phyloP scores from a whole-genome alignment of 495 filamentous ascomycete genomes.

The Parachaetomium inaequale region DNA sequence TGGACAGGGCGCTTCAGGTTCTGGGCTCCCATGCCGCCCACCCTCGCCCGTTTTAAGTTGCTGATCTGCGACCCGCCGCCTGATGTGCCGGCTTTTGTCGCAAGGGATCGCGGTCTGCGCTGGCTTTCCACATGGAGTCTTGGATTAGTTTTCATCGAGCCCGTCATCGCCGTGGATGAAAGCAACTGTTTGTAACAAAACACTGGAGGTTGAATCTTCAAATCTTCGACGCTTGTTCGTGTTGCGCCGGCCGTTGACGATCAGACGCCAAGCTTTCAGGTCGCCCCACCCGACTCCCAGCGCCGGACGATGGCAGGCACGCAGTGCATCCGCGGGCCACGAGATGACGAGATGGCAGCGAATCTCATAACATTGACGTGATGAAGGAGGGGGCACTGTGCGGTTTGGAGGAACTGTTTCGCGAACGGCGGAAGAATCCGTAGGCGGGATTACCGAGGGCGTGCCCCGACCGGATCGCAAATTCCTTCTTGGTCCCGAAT shows the following conservation, averaged over 20 bases:
- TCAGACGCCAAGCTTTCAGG: not conserved
- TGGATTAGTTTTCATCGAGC: not conserved
- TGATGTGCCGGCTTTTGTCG: conserved; percentile 13
- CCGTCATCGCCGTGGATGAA: not conserved
- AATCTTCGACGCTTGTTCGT: not conserved
- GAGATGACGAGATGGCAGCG: not conserved
- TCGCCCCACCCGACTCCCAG: not conserved
- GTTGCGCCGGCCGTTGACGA: not conserved
- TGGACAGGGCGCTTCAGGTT: not conserved
- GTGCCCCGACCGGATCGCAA: not conserved
- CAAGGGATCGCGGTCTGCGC: conserved; percentile 1
- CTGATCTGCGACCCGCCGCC: conserved; percentile 29
- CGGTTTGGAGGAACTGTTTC: not conserved
- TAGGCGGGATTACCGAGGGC: not conserved
- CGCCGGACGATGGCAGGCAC: not conserved
- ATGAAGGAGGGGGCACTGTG: not conserved
- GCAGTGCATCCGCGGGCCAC: not conserved
- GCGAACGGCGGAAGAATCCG: not conserved
- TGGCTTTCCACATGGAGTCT: too few species aligned
- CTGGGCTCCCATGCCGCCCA: not conserved
- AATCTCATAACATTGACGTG: not conserved
- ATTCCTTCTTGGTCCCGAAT: not conserved
- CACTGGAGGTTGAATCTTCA: too few species aligned
- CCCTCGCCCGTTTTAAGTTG: conserved; percentile 29
- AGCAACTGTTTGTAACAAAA: too few species aligned